Evolutionary conservation across 208 protist genomes (phyloP).

Genomic region (Acanthamoeba lugdunensis): DNA sequence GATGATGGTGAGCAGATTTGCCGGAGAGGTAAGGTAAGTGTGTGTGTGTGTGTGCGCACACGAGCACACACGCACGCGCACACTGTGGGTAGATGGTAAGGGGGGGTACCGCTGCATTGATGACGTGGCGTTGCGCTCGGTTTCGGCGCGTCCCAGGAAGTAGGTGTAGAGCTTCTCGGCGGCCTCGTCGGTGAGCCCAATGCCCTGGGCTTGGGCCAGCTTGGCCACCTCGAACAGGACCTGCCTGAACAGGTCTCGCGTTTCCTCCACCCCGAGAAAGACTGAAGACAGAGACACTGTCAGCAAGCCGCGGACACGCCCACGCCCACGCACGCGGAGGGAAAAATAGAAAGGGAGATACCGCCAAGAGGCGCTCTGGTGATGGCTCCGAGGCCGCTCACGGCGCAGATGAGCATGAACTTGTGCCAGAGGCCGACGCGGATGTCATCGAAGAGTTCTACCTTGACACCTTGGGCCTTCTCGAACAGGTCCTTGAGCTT

Average conservation of each 20-base stretch:
- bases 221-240: conserved; percentile 30
- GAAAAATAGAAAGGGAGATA: too few relatives aligned
- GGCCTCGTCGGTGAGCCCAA: conserved; percentile 13
- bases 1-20: neutral
- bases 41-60: neutral
- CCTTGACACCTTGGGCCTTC: neutral
- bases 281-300: neutral
- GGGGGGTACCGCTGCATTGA: conserved; percentile 22
- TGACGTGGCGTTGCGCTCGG: neutral
- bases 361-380: conserved; percentile 17
- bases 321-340: too few relatives aligned
- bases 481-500: conserved; percentile 8
- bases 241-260: conserved; percentile 6
- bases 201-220: conserved; percentile 14
- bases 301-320: neutral
- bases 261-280: neutral
- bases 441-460: conserved; percentile 6
- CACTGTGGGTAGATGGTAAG: neutral
- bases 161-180: conserved; percentile 21
- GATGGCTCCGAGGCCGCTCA: conserved; percentile 15
- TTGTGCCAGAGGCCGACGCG: conserved; percentile 31
- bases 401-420: conserved; percentile 36
- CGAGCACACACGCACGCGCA: neutral
- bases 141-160: neutral
- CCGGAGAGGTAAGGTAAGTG: neutral